These are phyloP conservation scores for Kazachstania sp. DNA, from an alignment of 1,139 yeast species.

Conservation along the genomic window DNA sequence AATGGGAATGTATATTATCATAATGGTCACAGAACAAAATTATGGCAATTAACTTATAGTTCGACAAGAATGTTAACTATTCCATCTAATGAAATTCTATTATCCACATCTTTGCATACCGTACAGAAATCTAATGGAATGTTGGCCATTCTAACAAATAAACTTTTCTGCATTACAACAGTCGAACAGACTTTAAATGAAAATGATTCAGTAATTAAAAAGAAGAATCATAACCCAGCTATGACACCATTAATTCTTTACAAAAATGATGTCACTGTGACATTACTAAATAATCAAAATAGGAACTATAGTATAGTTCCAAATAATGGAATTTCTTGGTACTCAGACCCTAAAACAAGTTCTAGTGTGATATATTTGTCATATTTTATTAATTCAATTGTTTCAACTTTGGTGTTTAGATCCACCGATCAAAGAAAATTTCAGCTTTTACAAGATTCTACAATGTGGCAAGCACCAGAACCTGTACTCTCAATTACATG, in stretches of 20 bases:
- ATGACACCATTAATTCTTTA: not conserved
- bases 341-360: not conserved
- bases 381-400: conserved; percentile 10
- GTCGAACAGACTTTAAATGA: not conserved
- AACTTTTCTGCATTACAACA: conserved; percentile 36
- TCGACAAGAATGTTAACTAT: conserved; percentile 13
- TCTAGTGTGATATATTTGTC: conserved; percentile 6
- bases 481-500: conserved; percentile 51
- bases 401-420: conserved; percentile 2
- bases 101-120: conserved; percentile 6
- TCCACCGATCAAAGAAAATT: not conserved
- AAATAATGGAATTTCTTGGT: conserved; percentile 8
- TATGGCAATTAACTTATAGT: conserved; percentile 41
- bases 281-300: not conserved
- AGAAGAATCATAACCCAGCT: not conserved
- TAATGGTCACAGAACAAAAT: conserved; percentile 46
- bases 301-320: conserved; percentile 28
- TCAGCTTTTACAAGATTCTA: conserved; percentile 2
- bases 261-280: conserved; percentile 20
- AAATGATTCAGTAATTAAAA: not conserved
- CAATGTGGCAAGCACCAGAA: conserved; percentile 10
- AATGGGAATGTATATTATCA: conserved; percentile 56
- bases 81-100: conserved; percentile 9
- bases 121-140: conserved; percentile 31
- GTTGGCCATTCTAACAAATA: conserved; percentile 53